Conservation (phyloP, 1,284 basidiomycete species). For the Irpex lacteus region DNA sequence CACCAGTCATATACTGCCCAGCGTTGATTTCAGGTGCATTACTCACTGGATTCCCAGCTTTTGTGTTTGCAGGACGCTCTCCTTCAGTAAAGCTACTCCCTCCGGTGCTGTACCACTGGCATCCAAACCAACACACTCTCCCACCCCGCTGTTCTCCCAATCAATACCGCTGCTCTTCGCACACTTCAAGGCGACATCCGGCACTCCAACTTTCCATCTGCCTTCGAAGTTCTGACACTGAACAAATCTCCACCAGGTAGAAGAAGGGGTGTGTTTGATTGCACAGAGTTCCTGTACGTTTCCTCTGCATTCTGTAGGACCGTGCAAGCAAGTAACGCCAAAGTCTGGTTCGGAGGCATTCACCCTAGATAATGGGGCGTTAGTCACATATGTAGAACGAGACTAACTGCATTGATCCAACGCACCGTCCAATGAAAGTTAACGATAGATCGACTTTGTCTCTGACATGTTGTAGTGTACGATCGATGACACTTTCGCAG, state of each 20-base stretch:
- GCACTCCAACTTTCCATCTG: slow-evolving; percentile 58
- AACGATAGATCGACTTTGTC: slow-evolving; percentile 70
- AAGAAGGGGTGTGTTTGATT: slow-evolving; percentile 47
- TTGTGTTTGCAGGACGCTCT: slow-evolving; percentile 52
- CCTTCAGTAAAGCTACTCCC: slow-evolving; percentile 57
- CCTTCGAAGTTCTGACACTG: slow-evolving; percentile 78
- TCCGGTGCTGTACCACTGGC: slow-evolving; percentile 57
- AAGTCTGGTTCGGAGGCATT: slow-evolving; percentile 63
- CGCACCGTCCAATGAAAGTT: slow-evolving; percentile 74
- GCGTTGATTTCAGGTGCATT: slow-evolving; percentile 6
- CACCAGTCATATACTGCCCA: neutral
- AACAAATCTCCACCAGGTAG: slow-evolving; percentile 72
- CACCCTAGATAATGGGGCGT: slow-evolving; percentile 40
- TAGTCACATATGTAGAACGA: neutral
- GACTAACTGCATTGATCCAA: slow-evolving; percentile 11
- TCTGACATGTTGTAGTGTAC: slow-evolving; percentile 60
- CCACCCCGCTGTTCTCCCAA: slow-evolving; percentile 63
- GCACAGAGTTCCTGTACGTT: slow-evolving; percentile 86
- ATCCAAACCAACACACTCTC: slow-evolving; percentile 54
- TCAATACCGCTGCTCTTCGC: slow-evolving; percentile 62
- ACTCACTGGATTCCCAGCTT: slow-evolving; percentile 56
- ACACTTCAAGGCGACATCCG: slow-evolving; percentile 65
- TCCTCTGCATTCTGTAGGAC: slow-evolving; percentile 77
- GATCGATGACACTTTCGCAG: slow-evolving; percentile 78
- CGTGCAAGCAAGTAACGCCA: slow-evolving; percentile 80